Conservation (phyloP, 2,329 filamentous ascomycete genomes). For the Penicillium psychrosexuale region DNA sequence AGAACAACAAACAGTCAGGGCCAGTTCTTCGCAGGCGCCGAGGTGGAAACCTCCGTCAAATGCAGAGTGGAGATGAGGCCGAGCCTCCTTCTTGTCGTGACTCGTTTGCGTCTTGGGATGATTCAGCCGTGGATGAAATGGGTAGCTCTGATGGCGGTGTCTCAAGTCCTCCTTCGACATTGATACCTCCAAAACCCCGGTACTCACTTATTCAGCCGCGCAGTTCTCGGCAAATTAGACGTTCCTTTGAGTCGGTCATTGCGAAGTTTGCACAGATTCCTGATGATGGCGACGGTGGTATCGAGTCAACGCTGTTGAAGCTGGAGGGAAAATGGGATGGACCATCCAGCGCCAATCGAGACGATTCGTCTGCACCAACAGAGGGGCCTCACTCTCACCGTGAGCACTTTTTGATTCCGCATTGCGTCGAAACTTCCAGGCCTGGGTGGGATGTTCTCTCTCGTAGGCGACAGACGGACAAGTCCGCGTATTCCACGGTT, state of each 20-base stretch:
- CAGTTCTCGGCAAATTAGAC: constrained; percentile 56
- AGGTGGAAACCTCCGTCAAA: constrained; percentile 70
- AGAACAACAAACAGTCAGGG: constrained; percentile 26
- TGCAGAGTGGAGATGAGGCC: constrained; percentile 62
- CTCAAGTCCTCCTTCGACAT: constrained; percentile 27
- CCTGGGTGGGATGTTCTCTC: constrained; percentile 17
- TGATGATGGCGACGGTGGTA: constrained; percentile 82
- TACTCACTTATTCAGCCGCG: constrained; percentile 49
- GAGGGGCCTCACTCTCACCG: not conserved
- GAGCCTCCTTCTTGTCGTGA: constrained; percentile 43
- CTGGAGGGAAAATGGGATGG: constrained; percentile 79
- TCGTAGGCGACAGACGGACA: constrained; percentile 26
- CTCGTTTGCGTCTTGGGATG: constrained; percentile 37
- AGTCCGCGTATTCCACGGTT: constrained; percentile 26
- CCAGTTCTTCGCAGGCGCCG: constrained; percentile 68
- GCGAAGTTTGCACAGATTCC: constrained; percentile 83
- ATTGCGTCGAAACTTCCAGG: constrained; percentile 6
- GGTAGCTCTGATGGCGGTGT: constrained; percentile 13
- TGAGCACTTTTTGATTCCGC: not conserved
- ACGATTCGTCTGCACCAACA: constrained; percentile 3
- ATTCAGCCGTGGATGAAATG: constrained; percentile 25
- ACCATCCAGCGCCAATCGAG: constrained; percentile 21
- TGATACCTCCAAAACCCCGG: constrained; percentile 34
- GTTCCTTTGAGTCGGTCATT: constrained; percentile 84
- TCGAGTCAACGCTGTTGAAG: constrained; percentile 89